These are phyloP conservation scores for Backusella psychrophila DNA, from an alignment of 192 early-diverging fungal species.

Conservation along the genomic window DNA sequence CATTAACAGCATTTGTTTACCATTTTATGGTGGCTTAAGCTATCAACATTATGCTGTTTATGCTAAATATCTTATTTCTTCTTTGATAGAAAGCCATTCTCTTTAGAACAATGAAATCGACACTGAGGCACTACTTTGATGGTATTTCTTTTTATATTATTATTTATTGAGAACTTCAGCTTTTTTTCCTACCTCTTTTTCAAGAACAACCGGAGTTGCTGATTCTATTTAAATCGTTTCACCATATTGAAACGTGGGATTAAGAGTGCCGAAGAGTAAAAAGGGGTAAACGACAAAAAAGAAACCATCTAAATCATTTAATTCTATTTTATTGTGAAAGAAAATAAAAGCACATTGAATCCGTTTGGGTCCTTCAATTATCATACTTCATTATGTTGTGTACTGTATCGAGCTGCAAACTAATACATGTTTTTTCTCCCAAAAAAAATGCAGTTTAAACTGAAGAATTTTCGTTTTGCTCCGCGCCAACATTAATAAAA, in stretches of 20 bases:
- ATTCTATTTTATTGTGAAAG: not conserved
- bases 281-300: not conserved
- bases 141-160: no score
- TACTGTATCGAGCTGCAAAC: not conserved
- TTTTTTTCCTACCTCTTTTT: not conserved
- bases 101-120: no score
- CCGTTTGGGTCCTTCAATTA: not conserved
- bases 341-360: not conserved
- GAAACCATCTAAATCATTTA: not conserved
- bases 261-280: not conserved
- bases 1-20: no score
- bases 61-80: no score
- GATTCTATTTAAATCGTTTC: not conserved
- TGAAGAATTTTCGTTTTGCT: not conserved
- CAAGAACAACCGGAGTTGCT: not conserved
- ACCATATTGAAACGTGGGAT: not conserved
- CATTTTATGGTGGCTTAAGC: no score
- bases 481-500: not conserved
- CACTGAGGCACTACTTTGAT: no score
- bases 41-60: no score
- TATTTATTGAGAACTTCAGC: no score
- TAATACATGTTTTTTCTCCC: not conserved
- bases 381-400: not conserved
- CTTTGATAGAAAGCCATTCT: no score
- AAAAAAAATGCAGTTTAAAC: not conserved